These are phyloP conservation scores for Tuber microsphaerosporum DNA, from an alignment of 495 filamentous ascomycete species.

Conservation along the genomic window DNA sequence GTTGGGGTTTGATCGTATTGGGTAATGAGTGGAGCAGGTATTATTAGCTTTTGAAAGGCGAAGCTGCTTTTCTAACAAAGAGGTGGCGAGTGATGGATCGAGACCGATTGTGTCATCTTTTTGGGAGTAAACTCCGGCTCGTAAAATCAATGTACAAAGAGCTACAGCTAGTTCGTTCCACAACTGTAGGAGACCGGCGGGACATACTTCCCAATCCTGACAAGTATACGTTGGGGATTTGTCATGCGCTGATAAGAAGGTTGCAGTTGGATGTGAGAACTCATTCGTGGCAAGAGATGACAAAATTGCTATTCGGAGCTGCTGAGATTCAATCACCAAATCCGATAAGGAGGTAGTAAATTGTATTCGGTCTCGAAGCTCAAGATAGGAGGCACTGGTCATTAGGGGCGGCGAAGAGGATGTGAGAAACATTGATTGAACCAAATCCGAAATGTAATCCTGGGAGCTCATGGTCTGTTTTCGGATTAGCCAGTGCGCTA, in stretches of 20 bases:
- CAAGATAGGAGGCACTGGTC: conserved; percentile 9
- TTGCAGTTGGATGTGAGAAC: conserved; percentile 19
- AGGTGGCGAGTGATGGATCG: conserved; percentile 23
- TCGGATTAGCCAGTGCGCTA: conserved; percentile 1
- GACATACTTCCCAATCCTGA: conserved; percentile 34
- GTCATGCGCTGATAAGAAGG: conserved; percentile 19
- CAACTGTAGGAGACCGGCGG: conserved; percentile 13
- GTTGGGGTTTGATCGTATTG: conserved; percentile 9
- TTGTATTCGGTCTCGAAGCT: conserved; percentile 16
- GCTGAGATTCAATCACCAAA: conserved; percentile 23
- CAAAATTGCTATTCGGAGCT: conserved; percentile 25
- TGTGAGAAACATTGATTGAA: conserved; percentile 18
- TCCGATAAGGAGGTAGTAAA: conserved; percentile 23
- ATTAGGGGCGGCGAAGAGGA: conserved; percentile 18
- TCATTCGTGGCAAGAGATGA: conserved; percentile 24
- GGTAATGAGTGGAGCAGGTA: conserved; percentile 17
- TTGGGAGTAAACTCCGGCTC: conserved; percentile 23
- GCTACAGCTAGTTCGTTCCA: conserved; percentile 23
- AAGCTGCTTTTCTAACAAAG: conserved; percentile 30
- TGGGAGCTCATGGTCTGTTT: conserved; percentile 15
- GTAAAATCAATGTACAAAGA: conserved; percentile 30
- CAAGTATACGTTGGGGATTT: conserved; percentile 24
- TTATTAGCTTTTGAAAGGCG: conserved; percentile 10
- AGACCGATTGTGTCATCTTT: conserved; percentile 20
- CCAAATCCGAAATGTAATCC: conserved; percentile 20